Evolutionary conservation across 1,284 basidiomycete genomes (phyloP), one percentile per base, ranked within the genome.

Genomic region (Peniophora sp.): DNA sequence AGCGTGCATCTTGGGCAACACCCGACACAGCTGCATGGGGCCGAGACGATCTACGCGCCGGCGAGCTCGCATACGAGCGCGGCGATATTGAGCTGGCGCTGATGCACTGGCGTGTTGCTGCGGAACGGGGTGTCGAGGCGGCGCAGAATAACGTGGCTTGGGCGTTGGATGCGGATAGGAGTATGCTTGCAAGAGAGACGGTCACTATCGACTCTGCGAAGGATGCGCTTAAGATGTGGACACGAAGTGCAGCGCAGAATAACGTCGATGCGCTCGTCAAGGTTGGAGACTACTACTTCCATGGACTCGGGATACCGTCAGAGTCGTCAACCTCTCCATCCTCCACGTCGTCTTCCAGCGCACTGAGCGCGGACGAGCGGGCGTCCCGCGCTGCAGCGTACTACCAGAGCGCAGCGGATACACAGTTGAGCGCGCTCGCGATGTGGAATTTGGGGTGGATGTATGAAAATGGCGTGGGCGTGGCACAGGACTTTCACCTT

Each of bases 391-490:
- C 97, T 0, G 92, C 90, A 0, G 83, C 84, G 16, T 97, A 92
- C 65, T 99, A 99, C 64, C 92, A 92, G 62, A 87, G 90, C 24
- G 92, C 92, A 5, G 92, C 92, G 2, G 92, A 95, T 58, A 94
- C 91, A 1, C 89, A 93, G 55, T 62, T 87, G 54, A 96, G 92
- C 58, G 92, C 95, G 1, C 75, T 99, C 58, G 95, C 96, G 2
- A 93, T 96, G 84, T 99, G 95, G 94, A 97, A 97, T 63, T 70
- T 99, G 23, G 97, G 96, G 1, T 97, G 90, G 89, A 97, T 99
- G 93, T 97, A 98, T 65, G 96, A 99, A 70, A 90, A 93, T 60
- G 97, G 97, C 0, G 67, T 89, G 23, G 97, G 97, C 3, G 92
- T 98, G 0, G 82, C 88, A 20, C 84, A 87, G 81, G 96, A 99